Conservation (phyloP, 2,329 filamentous ascomycete species). For the Penicillium verrucosum region DNA sequence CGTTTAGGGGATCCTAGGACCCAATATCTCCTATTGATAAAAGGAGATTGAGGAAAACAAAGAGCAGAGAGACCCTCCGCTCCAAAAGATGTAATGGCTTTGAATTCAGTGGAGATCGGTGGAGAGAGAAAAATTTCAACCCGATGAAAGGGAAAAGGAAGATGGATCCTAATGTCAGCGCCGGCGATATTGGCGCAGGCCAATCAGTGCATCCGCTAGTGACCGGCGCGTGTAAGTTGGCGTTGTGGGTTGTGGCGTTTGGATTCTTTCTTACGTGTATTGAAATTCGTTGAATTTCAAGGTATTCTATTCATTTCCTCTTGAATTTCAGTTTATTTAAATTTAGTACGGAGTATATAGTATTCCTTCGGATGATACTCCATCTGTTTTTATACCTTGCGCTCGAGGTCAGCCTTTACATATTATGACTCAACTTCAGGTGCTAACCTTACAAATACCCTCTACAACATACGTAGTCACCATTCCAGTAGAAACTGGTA, state of each 20-base stretch:
- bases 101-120: conserved; percentile 11
- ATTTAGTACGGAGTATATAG: not conserved
- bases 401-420: not conserved
- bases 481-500: not conserved
- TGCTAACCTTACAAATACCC: not conserved
- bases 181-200: conserved; percentile 6
- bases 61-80: conserved; percentile 6
- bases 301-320: conserved; percentile 4
- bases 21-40: conserved; percentile 1
- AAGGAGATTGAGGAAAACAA: conserved; percentile 3
- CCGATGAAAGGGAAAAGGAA: conserved; percentile 8
- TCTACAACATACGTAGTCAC: not conserved
- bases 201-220: conserved; percentile 10
- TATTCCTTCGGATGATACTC: not conserved
- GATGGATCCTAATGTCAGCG: conserved; percentile 7
- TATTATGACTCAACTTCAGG: not conserved
- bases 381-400: conserved; percentile 1
- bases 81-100: conserved; percentile 10
- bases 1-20: conserved; percentile 6
- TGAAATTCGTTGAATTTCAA: conserved; percentile 13
- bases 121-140: conserved; percentile 20
- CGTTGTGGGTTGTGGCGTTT: conserved; percentile 12
- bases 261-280: conserved; percentile 10
- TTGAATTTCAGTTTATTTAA: not conserved
- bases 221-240: conserved; percentile 8